Conservation (phyloP, 2,329 filamentous ascomycete genomes). For the Botrytis galanthina region DNA sequence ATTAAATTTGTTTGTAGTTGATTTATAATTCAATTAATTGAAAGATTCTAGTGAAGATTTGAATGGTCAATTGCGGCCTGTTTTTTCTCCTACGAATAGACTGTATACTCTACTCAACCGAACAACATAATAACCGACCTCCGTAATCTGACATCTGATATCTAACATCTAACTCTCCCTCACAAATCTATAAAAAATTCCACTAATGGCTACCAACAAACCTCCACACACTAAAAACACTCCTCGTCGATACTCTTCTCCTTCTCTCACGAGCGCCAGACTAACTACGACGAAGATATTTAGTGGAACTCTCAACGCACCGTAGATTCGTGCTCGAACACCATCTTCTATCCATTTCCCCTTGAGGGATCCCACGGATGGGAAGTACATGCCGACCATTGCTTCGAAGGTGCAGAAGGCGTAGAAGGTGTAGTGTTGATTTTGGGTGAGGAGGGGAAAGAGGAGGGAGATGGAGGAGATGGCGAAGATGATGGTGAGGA, state of each 20-base stretch:
- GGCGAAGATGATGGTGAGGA: constrained; percentile 44
- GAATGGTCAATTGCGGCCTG: too few relatives aligned
- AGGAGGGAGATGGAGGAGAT: constrained; percentile 43
- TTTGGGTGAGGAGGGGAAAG: constrained; percentile 44
- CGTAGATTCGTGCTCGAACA: constrained; percentile 54
- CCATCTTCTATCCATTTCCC: constrained; percentile 54
- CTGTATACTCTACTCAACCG: neutral
- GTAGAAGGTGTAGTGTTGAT: constrained; percentile 50
- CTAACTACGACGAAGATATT: constrained; percentile 56
- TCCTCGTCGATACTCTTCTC: constrained; percentile 37
- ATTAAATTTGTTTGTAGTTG: too few relatives aligned
- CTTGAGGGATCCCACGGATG: constrained; percentile 55
- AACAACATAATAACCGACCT: neutral
- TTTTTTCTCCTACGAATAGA: too few relatives aligned
- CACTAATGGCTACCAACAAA: constrained; percentile 31
- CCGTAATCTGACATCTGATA: too few relatives aligned
- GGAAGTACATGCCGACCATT: constrained; percentile 58
- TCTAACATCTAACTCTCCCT: neutral
- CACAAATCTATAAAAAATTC: constrained; percentile 28
- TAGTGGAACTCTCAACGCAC: constrained; percentile 55
- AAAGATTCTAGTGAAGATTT: too few relatives aligned
- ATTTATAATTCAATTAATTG: too few relatives aligned
- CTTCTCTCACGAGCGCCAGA: constrained; percentile 47
- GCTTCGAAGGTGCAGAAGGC: constrained; percentile 56
- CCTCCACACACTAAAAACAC: constrained; percentile 39